Conservation (phyloP, 345 rosid species). For the Hypericum androsaemum region DNA sequence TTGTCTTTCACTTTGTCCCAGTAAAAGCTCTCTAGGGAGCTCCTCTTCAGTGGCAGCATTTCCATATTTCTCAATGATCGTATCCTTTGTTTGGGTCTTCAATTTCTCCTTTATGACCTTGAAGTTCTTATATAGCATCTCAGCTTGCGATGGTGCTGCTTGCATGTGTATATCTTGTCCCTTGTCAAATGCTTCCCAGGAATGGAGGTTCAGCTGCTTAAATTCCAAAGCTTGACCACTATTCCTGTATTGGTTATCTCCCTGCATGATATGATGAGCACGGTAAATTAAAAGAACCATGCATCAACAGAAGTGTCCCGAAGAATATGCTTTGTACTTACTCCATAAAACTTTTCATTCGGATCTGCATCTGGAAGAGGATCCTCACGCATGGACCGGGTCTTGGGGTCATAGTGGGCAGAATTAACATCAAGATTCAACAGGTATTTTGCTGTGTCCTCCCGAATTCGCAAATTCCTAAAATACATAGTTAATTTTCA, state of each 20-base stretch:
- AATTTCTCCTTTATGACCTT: slow-evolving; percentile 43
- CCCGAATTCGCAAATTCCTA: slow-evolving; percentile 71
- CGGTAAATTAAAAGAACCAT: background rate
- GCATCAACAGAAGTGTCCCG: too few species aligned
- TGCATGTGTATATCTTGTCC: slow-evolving; percentile 72
- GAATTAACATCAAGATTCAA: slow-evolving; percentile 71
- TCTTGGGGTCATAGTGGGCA: slow-evolving; percentile 70
- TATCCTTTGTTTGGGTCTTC: slow-evolving; percentile 39
- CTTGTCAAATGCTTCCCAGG: slow-evolving; percentile 63
- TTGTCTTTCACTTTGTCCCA: slow-evolving; percentile 61
- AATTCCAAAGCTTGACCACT: slow-evolving; percentile 74
- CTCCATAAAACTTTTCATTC: slow-evolving; percentile 58
- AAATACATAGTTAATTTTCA: background rate
- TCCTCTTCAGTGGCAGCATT: slow-evolving; percentile 58
- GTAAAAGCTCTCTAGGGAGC: slow-evolving; percentile 49
- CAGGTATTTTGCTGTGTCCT: slow-evolving; percentile 67
- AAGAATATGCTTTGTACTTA: slow-evolving; percentile 13
- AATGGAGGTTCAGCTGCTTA: slow-evolving; percentile 49
- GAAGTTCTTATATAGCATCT: slow-evolving; percentile 35
- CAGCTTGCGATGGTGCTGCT: slow-evolving; percentile 76
- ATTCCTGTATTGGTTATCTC: slow-evolving; percentile 58
- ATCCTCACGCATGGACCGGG: slow-evolving; percentile 74
- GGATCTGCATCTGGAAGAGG: slow-evolving; percentile 76
- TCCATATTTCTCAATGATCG: slow-evolving; percentile 52
- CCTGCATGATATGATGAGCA: slow-evolving; percentile 19